These are phyloP conservation scores for Fusarium gaditjirri DNA, from an alignment of 2,329 filamentous ascomycete species.

Conservation along the genomic window DNA sequence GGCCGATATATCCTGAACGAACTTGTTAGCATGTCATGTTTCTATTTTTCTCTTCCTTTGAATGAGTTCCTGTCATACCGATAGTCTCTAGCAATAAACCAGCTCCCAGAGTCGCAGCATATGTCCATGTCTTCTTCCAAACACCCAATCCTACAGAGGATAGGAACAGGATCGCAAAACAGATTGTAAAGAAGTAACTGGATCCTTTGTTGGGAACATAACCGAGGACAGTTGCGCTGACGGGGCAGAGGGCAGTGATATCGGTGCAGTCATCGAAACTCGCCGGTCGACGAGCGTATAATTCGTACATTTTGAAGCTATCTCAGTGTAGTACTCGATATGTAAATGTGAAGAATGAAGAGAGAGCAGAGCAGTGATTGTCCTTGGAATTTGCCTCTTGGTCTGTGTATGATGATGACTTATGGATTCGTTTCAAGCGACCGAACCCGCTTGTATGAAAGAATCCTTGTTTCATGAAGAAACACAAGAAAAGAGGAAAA, in stretches of 20 bases:
- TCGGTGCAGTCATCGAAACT: slow-evolving; percentile 46
- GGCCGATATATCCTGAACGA: slow-evolving; percentile 61
- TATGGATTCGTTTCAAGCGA: background rate
- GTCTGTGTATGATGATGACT: slow-evolving; percentile 4
- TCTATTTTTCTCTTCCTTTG: background rate
- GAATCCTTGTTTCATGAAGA: background rate
- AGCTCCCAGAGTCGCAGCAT: slow-evolving; percentile 58
- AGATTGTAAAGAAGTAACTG: slow-evolving; percentile 64
- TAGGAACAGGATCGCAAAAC: slow-evolving; percentile 59
- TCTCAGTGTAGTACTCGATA: background rate
- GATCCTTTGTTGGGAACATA: slow-evolving; percentile 67
- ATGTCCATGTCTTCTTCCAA: slow-evolving; percentile 66
- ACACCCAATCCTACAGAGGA: slow-evolving; percentile 56
- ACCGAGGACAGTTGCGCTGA: slow-evolving; percentile 62
- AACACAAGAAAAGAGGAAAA: background rate
- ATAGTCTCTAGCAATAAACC: slow-evolving; percentile 64
- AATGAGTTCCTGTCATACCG: slow-evolving; percentile 49
- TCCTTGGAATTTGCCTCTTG: background rate
- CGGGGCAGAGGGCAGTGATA: slow-evolving; percentile 59
- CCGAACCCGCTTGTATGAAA: slow-evolving; percentile 5
- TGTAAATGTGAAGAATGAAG: background rate
- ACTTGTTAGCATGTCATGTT: background rate
- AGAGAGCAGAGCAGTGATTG: background rate
- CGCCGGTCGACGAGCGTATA: slow-evolving; percentile 27
- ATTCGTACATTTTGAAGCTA: slow-evolving; percentile 16